Evolutionary conservation across 164 flowering plant genomes (phyloP), one percentile per base, ranked within the genome.

Genomic region (Aristolochia californica): DNA sequence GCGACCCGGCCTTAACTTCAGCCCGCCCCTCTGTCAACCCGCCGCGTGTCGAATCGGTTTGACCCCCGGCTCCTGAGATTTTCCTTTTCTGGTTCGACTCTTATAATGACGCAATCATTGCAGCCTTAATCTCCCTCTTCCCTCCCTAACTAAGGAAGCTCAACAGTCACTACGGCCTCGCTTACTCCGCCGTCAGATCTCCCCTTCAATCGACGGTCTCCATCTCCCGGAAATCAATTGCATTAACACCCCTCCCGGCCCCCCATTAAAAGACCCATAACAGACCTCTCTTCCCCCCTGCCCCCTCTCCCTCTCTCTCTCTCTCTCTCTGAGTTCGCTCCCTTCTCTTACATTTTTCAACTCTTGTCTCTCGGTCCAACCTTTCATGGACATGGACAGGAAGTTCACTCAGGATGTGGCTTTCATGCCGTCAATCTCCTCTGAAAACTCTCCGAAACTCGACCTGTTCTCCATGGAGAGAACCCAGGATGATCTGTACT

Each of bases 311-410:
- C 25, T 27, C 17, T 14, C 47, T 44, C n/a, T 44, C 16, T 2
- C 47, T 44, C 4, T 44, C 47, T 44, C 47, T 44, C 13, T 49
- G 21, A 15, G 20, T 21, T 49, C 12, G 26, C 58, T 16, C 44
- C 24, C 28, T 25, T 23, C 9, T 2, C 20, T 23, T 14, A n/a
- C 40, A n/a, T n/a, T n/a, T n/a, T n/a, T n/a, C n/a, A n/a, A n/a
- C n/a, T n/a, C n/a, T n/a, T n/a, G n/a, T 56, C n/a, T n/a, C n/a
- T n/a, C n/a, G n/a, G n/a, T n/a, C n/a, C n/a, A n/a, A n/a, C n/a
- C n/a, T n/a, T 20, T 40, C 30, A 76, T 77, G 80, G 79, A 74
- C 53, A 60, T 68, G 49, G 62, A 64, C 1, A n/a, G 61, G 20
- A 57, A 57, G 25, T 70, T 49, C n/a, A n/a, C n/a, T n/a, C n/a